Conservation (phyloP, 495 filamentous ascomycete species). For the Annulohypoxylon nitens region DNA sequence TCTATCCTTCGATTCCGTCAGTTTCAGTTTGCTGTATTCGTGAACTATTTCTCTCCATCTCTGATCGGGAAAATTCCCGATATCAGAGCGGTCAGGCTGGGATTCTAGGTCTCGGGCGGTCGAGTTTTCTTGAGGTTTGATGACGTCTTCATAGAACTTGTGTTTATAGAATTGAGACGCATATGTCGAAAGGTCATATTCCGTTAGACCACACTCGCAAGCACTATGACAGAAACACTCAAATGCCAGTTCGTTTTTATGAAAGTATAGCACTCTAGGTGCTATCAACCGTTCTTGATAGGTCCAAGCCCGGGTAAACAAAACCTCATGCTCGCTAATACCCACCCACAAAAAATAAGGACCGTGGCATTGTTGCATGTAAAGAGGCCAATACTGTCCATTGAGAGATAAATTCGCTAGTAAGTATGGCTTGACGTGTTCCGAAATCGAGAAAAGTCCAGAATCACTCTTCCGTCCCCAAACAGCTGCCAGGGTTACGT, state of each 20-base stretch:
- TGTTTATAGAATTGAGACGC: neutral
- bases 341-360: neutral
- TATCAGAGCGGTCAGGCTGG: neutral
- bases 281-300: neutral
- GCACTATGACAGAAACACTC: neutral
- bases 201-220: neutral
- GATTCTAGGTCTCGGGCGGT: neutral
- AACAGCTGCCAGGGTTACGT: neutral
- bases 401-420: neutral
- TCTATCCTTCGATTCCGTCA: neutral
- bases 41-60: neutral
- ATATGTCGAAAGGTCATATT: neutral
- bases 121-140: neutral
- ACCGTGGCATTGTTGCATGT: neutral
- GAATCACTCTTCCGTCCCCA: neutral
- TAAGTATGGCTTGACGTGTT: neutral
- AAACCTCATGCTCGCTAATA: neutral
- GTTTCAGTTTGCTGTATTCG: neutral
- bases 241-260: neutral
- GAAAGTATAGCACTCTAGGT: neutral
- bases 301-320: neutral
- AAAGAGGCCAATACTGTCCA: neutral
- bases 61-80: neutral
- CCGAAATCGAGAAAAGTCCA: neutral
- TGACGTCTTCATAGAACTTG: neutral